Percentiles rank a stretch among this genome's conserved stretches.
These are phyloP conservation scores for Lagenaria siceraria DNA, from an alignment of 306 rosid genomes.

Conservation along the genomic window DNA sequence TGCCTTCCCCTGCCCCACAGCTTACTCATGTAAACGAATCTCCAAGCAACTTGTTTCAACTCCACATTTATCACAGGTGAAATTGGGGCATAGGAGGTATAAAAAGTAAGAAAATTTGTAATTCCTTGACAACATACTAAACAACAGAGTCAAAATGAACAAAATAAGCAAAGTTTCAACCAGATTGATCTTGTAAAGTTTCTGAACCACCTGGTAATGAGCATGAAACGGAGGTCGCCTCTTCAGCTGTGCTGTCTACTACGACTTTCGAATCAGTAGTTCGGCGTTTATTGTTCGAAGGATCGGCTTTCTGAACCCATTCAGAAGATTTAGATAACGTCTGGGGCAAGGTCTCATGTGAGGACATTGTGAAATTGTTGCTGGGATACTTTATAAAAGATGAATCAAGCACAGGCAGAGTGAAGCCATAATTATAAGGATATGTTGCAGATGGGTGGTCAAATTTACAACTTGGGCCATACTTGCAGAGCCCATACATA, in stretches of 20 bases:
- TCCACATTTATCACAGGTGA: constrained; percentile 49
- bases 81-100: constrained; percentile 48
- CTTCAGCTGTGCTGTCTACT: constrained; percentile 35
- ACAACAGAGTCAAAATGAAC: constrained; percentile 14
- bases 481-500: constrained; percentile 79
- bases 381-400: constrained; percentile 36
- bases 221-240: constrained; percentile 28
- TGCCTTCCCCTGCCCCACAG: constrained; percentile 44
- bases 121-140: constrained; percentile 12
- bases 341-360: constrained; percentile 39
- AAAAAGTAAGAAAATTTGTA: constrained; percentile 39
- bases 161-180: constrained; percentile 11
- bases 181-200: constrained; percentile 37
- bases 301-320: constrained; percentile 21
- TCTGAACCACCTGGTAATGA: constrained; percentile 41
- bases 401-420: constrained; percentile 31
- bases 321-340: constrained; percentile 34
- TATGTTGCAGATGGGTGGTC: constrained; percentile 56
- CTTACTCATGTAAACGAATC: constrained; percentile 10
- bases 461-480: constrained; percentile 79
- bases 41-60: constrained; percentile 25
- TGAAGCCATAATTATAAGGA: constrained; percentile 41
- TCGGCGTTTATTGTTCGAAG: constrained; percentile 21
- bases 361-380: constrained; percentile 23
- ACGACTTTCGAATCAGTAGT: constrained; percentile 31